Conservation (phyloP, 768 basidiomycete genomes). For the Boletus rubropictus region DNA sequence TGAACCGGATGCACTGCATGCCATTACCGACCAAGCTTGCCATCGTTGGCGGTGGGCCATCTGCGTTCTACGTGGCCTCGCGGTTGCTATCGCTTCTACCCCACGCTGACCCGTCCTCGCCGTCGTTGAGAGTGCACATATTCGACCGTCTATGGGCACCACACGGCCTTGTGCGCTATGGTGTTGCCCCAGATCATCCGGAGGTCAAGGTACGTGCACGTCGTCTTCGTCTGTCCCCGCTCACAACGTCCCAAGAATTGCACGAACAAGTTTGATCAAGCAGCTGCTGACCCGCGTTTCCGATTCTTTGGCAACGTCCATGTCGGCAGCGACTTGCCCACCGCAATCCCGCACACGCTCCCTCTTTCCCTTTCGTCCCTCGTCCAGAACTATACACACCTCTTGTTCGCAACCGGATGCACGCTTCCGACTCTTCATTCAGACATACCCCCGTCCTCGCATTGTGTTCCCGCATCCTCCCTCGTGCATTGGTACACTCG, state of each 20-base stretch:
- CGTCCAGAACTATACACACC: constrained; percentile 70
- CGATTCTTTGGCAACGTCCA: constrained; percentile 91
- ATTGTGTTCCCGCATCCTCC: constrained; percentile 68
- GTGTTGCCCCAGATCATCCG: constrained; percentile 97
- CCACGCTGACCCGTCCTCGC: constrained; percentile 23
- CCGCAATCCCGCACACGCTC: constrained; percentile 47
- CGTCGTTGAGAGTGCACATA: constrained; percentile 63
- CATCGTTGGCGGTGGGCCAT: constrained; percentile 90
- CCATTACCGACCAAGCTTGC: constrained; percentile 59
- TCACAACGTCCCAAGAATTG: constrained; percentile 67
- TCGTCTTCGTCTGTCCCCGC: constrained; percentile 3
- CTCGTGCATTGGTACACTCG: constrained; percentile 97
- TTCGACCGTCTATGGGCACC: constrained; percentile 93
- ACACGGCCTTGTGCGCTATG: constrained; percentile 91
- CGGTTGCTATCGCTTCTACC: constrained; percentile 67
- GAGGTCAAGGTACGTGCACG: constrained; percentile 73
- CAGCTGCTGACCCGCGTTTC: constrained; percentile 75
- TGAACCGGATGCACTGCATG: constrained; percentile 7
- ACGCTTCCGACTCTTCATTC: constrained; percentile 57
- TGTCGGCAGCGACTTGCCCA: constrained; percentile 34
- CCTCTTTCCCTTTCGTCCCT: constrained; percentile 57
- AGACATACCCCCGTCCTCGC: constrained; percentile 40
- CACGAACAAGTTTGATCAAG: constrained; percentile 86
- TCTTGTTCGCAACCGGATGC: constrained; percentile 86
- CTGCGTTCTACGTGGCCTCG: constrained; percentile 93